These are phyloP conservation scores for Xylaria multiplex DNA, from an alignment of 2,329 filamentous ascomycete species.

Conservation along the genomic window DNA sequence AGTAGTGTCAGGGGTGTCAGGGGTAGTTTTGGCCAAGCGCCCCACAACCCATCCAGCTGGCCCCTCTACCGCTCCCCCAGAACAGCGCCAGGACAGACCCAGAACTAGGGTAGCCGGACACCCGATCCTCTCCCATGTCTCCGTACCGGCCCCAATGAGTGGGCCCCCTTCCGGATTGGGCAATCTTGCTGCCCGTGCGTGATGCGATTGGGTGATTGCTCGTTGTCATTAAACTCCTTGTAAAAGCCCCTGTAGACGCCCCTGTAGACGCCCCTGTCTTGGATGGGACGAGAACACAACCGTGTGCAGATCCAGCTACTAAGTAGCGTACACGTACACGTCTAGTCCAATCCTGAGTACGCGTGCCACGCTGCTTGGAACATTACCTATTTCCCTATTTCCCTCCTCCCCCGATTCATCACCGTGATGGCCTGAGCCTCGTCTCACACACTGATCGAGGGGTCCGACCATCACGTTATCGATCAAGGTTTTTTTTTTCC, in stretches of 20 bases:
- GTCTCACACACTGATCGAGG: conserved; percentile 11
- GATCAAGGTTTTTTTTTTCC: too few species aligned
- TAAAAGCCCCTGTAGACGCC: conserved; percentile 20
- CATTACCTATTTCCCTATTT: background rate
- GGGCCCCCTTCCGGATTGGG: conserved; percentile 38
- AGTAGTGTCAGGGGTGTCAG: too few species aligned
- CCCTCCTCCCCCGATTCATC: conserved; percentile 3
- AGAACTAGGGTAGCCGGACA: conserved; percentile 20
- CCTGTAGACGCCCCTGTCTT: conserved; percentile 32
- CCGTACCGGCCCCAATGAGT: background rate
- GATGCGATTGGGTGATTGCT: conserved; percentile 39
- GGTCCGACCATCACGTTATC: background rate
- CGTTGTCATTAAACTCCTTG: conserved; percentile 31
- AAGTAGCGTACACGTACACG: background rate
- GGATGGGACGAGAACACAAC: conserved; percentile 36
- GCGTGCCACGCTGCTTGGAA: conserved; percentile 11
- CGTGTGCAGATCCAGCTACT: conserved; percentile 32
- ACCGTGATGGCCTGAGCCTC: conserved; percentile 17
- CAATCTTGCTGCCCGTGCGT: conserved; percentile 37
- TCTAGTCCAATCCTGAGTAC: background rate
- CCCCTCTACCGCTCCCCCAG: background rate
- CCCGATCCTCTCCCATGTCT: conserved; percentile 21
- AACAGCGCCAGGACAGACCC: too few species aligned
- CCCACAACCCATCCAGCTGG: background rate
- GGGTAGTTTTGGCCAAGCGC: too few species aligned